Base-by-base conservation (phyloP, 2,329 filamentous ascomycete species). In the Tolypocladium tropicale region DNA sequence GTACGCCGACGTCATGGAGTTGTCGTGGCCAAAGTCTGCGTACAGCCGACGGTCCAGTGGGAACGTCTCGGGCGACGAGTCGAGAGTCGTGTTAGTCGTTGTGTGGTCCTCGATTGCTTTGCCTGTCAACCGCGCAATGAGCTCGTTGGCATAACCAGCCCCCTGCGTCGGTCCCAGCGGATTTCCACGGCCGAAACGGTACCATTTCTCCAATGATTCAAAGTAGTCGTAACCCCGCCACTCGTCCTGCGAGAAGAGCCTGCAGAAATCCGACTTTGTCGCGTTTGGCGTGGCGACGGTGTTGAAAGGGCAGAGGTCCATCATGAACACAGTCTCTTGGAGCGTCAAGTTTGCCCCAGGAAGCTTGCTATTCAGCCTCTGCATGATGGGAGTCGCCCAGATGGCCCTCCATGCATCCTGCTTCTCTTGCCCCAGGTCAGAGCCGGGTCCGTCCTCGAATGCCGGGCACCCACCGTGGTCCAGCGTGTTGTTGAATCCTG, bases 11-110 rank as follows among this genome's bases (percentile, higher is more conserved):
- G 82, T 83, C 84, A 96, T 90, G 66, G 88, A 85, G 69, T 95
- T 96, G 71, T 96, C 92, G 70, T 96, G 92, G 60, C 85, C 89
- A 67, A 96, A 96, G 70, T 96, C 92, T 0, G 90, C 91, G 65
- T 95, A 96, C 1, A 96, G 72, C 12, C 73, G 73, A 48, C 75
- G 71, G 59, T 80, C 78, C 0, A 95, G 74, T 0, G 92, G 91
- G 65, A 96, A 96, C 0, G 88, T 92, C 7, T 71, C 67, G 0
- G 79, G 72, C 57, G 83, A 76, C 6, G 74, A 73, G 67, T 95
- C 89, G 0, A 96, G 78, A 0, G 91, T 95, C 37, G 74, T 76
- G 70, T 96, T 96, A 6, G 86, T 90, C 55, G 78, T 84, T 0
- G 90, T 95, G 57, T 81, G 72, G 67, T 95, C 90, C 0, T 77